A percentile compares a stretch with the other conserved stretches of the same genome.
Evolutionary conservation across 106 monocot species (phyloP).

Genomic region (Dendrobium chrysotoxum): DNA sequence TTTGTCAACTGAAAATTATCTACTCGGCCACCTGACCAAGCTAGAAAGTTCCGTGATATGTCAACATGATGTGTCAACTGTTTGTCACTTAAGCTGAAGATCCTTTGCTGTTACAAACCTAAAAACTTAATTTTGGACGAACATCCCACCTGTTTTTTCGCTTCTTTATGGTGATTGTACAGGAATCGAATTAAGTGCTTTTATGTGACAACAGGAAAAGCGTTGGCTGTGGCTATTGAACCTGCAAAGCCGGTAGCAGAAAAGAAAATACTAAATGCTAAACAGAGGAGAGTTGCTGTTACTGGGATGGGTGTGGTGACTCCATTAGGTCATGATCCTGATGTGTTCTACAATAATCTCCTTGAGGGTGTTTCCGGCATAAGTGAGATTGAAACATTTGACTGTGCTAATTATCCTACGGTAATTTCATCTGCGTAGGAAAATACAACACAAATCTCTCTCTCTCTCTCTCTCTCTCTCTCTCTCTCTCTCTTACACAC

Average conservation of each 20-base stretch:
- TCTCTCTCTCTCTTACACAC: not conserved
- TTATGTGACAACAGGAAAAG: slow-evolving; percentile 34
- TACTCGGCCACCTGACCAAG: not conserved
- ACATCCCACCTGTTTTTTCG: not conserved
- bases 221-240: slow-evolving; percentile 59
- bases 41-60: not conserved
- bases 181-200: not conserved
- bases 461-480: not conserved
- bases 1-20: not conserved
- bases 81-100: not conserved
- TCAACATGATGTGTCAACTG: not conserved
- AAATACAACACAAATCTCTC: not conserved
- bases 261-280: slow-evolving; percentile 40
- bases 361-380: slow-evolving; percentile 50
- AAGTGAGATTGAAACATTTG: slow-evolving; percentile 80
- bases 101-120: not conserved
- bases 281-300: slow-evolving; percentile 80
- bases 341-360: slow-evolving; percentile 54
- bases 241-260: slow-evolving; percentile 46
- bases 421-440: slow-evolving; percentile 18
- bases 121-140: not conserved
- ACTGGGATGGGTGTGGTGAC: slow-evolving; percentile 96
- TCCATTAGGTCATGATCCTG: slow-evolving; percentile 84
- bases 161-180: not conserved
- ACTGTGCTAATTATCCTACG: slow-evolving; percentile 75